A percentile compares a stretch with the other conserved stretches of the same genome.
Evolutionary conservation across 176 grass and related monocot species (phyloP).

Genomic region (Phyllostachys edulis): DNA sequence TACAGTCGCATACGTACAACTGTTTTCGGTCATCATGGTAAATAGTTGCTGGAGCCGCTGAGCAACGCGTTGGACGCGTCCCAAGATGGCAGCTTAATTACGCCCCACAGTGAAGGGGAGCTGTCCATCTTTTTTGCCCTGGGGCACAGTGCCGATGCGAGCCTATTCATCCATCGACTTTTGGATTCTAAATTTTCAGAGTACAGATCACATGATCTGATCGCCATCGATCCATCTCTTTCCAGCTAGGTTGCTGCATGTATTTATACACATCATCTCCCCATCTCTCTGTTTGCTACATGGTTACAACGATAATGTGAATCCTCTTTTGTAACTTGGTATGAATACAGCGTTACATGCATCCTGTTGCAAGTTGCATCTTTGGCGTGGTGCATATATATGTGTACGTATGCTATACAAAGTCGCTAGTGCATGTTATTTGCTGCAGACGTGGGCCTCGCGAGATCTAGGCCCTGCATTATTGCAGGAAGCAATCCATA

Average conservation of each 20-base stretch:
- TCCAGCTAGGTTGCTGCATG: neutral
- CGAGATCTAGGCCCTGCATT: neutral
- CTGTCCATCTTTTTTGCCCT: slow-evolving; percentile 7
- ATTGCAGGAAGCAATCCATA: neutral
- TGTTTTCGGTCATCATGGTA: slow-evolving; percentile 38
- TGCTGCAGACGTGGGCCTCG: neutral
- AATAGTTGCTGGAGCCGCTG: slow-evolving; percentile 25
- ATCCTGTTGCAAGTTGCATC: neutral
- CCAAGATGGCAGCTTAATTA: slow-evolving; percentile 26
- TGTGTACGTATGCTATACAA: too few relatives aligned
- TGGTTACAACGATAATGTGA: neutral
- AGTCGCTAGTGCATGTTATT: neutral
- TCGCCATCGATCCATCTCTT: neutral
- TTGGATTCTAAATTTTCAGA: neutral
- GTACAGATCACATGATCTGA: slow-evolving; percentile 27
- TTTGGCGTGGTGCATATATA: neutral
- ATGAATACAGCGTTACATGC: neutral
- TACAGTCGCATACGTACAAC: slow-evolving; percentile 33
- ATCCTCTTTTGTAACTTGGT: neutral
- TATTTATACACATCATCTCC: neutral
- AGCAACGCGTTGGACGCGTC: neutral
- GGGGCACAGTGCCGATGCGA: neutral
- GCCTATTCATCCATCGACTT: neutral
- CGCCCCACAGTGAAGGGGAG: slow-evolving; percentile 19
- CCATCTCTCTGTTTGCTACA: neutral